Base-by-base conservation (phyloP, 2,329 filamentous ascomycete genomes). In the Fusarium miscanthi region DNA sequence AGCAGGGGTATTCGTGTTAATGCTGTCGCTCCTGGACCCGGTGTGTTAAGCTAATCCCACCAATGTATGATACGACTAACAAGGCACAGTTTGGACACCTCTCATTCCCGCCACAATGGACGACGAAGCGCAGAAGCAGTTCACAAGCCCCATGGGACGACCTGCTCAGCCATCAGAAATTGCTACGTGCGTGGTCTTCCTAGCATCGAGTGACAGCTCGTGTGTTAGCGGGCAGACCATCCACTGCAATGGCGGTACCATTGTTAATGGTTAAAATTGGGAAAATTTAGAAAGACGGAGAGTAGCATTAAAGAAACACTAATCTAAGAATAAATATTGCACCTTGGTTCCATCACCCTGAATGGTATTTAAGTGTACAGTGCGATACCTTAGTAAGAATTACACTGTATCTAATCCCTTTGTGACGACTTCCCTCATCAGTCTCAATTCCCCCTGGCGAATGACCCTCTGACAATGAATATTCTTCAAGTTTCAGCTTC, bases 91-190 rank as follows among this genome's bases (percentile, higher is more conserved):
- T 21, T 94, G 92, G 91, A 94, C 92, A 0, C 92, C 92, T 1
- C 84, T 94, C 6, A 93, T 94, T 60, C 91, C 91, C 1, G 83
- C 90, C 0, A 94, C 92, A 0, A 94, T 94, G 92, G 88, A 84
- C 59, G 85, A 90, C 5, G 84, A 91, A 70, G 91, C 91, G 0
- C 89, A 94, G 82, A 89, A 94, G 81, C 84, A 92, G 68, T 95
- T 95, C 80, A 88, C 86, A 5, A 87, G 87, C 27, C 93, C 93
- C 0, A 94, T 96, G 85, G 93, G 93, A 8, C 85, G 94, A 25
- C 92, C 93, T 0, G 91, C 89, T 5, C 93, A 96, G 81, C 94
- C 93, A 5, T 93, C 89, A 62, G 94, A 97, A 85, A 92, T 96
- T 69, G 93, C 93, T 1, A 92, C 92, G 0, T 94, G 91, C 76